These are phyloP conservation scores for Hemisphaericaspora xylanilytica DNA, from an alignment of 1,139 yeast genomes.

Conservation along the genomic window DNA sequence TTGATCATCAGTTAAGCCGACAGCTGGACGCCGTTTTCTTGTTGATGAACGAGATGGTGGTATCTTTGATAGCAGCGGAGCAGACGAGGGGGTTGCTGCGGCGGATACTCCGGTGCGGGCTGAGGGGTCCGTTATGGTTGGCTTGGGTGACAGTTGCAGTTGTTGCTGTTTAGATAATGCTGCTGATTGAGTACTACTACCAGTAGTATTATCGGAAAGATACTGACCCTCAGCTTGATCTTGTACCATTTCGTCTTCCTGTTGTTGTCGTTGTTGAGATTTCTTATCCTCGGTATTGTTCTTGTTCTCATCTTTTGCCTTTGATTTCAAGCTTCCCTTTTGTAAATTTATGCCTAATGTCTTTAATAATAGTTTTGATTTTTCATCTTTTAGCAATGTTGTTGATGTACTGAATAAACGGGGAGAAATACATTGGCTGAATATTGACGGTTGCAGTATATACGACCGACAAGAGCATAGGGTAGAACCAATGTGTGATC, in stretches of 20 bases:
- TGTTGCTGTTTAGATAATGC: too few species aligned
- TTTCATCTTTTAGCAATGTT: conserved; percentile 21
- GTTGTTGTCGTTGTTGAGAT: conserved; percentile 7
- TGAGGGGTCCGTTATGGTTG: too few species aligned
- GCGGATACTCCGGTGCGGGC: not conserved
- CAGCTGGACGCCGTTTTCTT: not conserved
- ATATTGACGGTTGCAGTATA: not conserved
- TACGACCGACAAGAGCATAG: not conserved
- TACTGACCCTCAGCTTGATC: conserved; percentile 2
- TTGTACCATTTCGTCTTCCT: conserved; percentile 3
- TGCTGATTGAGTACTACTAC: not conserved
- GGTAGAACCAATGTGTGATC: not conserved
- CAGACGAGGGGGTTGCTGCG: not conserved
- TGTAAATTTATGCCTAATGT: conserved; percentile 28
- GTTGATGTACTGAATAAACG: conserved; percentile 7
- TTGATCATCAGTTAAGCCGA: conserved; percentile 2
- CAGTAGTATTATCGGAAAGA: conserved; percentile 3
- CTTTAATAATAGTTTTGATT: conserved; percentile 27
- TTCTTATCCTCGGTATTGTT: conserved; percentile 7
- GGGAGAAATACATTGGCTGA: not conserved
- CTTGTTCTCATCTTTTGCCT: conserved; percentile 12
- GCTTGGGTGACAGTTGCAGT: too few species aligned
- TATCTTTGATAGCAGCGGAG: not conserved
- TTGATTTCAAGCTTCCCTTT: conserved; percentile 19
- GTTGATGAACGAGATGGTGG: not conserved